Percentiles rank a stretch among this genome's conserved stretches.
These are phyloP conservation scores for Apiotrichum montevideense DNA, from an alignment of 1,284 basidiomycete species.

Conservation along the genomic window DNA sequence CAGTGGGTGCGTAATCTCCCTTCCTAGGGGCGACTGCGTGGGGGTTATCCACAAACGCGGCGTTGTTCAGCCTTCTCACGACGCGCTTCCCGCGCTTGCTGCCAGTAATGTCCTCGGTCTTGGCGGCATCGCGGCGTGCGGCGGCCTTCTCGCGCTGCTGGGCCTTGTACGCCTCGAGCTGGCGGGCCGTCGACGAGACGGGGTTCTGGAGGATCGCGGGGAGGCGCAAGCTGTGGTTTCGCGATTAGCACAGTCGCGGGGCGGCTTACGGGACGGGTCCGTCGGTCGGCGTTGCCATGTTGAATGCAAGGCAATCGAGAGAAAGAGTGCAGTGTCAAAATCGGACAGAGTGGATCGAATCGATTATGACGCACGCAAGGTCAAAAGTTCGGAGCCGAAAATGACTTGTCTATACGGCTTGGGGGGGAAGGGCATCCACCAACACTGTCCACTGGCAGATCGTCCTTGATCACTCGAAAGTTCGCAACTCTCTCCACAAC, in stretches of 20 bases:
- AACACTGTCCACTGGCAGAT: too few species aligned
- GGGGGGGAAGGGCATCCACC: too few species aligned
- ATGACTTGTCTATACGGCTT: too few species aligned
- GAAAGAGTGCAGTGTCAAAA: too few species aligned
- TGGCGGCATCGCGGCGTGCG: constrained; percentile 21
- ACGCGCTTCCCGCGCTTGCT: constrained; percentile 33
- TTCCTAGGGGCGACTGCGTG: constrained; percentile 32
- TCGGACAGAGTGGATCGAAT: too few species aligned
- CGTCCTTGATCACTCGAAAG: too few species aligned
- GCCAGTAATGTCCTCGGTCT: not conserved
- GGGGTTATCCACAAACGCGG: constrained; percentile 39
- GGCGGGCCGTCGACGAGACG: constrained; percentile 22
- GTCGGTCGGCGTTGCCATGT: not conserved
- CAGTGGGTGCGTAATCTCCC: constrained; percentile 34
- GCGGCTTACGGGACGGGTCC: not conserved
- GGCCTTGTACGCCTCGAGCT: constrained; percentile 39
- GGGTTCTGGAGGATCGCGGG: constrained; percentile 47
- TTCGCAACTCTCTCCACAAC: too few species aligned
- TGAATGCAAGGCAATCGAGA: too few species aligned
- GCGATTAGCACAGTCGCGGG: not conserved
- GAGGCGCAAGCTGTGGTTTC: constrained; percentile 29
- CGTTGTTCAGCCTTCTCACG: constrained; percentile 41
- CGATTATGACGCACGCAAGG: too few species aligned
- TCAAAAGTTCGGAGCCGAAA: too few species aligned
- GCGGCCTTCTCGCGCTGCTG: constrained; percentile 41